A percentile compares a stretch with the other conserved stretches of the same genome.
Evolutionary conservation across 805 yeast genomes (phyloP).

Genomic region (Hanseniaspora singularis): DNA sequence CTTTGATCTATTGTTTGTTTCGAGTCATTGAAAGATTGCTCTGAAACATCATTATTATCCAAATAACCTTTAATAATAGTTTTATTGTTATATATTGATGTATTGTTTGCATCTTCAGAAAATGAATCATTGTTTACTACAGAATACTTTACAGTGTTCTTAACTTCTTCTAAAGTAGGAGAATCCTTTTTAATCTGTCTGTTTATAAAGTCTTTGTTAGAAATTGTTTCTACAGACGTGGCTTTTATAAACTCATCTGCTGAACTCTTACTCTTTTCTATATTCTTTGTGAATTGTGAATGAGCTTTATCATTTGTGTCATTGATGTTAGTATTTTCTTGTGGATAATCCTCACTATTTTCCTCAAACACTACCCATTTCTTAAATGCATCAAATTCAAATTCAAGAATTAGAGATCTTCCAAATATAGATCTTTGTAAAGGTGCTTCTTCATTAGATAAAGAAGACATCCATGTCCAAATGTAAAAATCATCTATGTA

Average conservation of each 20-base stretch:
- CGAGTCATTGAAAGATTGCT: background rate
- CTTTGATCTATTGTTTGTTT: background rate
- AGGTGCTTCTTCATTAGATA: constrained; percentile 62
- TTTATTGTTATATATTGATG: constrained; percentile 10
- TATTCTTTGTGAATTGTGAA: background rate
- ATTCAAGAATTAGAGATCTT: constrained; percentile 68
- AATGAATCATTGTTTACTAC: background rate
- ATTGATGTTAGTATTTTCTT: background rate
- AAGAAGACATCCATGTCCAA: constrained; percentile 79
- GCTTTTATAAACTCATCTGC: no score
- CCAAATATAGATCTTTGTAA: constrained; percentile 61
- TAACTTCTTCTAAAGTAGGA: background rate
- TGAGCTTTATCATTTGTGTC: background rate
- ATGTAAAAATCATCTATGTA: constrained; percentile 77
- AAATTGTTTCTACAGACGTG: no score
- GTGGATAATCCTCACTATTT: constrained; percentile 18
- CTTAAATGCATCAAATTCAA: constrained; percentile 60
- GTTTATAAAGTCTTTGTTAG: no score
- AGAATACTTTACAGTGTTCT: background rate
- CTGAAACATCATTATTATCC: constrained; percentile 9
- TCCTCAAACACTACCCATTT: constrained; percentile 74
- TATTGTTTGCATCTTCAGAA: background rate
- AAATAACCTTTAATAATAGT: constrained; percentile 12
- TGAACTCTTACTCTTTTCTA: background rate
- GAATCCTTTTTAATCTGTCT: background rate